Conservation (phyloP, 495 filamentous ascomycete species). For the Tuber calosporum region DNA sequence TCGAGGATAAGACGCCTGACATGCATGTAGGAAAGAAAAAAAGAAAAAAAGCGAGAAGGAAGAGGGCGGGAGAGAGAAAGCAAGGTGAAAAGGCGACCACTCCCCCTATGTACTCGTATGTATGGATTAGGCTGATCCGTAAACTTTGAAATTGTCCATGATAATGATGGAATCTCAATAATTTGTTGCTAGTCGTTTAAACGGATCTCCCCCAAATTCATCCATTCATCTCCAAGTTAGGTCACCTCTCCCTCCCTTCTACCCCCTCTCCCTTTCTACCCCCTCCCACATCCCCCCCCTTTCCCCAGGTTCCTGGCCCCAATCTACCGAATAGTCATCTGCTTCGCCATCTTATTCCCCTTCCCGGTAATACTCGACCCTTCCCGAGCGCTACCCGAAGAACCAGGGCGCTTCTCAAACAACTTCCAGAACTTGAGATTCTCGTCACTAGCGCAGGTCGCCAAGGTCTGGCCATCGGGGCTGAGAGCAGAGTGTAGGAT, state of each 20-base stretch:
- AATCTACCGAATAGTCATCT: slow-evolving; percentile 89
- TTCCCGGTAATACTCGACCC: slow-evolving; percentile 51
- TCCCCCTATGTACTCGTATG: slow-evolving; percentile 1
- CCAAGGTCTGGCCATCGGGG: slow-evolving; percentile 94
- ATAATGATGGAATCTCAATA: not conserved
- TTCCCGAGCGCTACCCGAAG: slow-evolving; percentile 46
- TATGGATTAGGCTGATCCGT: slow-evolving; percentile 3
- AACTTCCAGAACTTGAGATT: slow-evolving; percentile 99
- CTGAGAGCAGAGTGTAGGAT: slow-evolving; percentile 91
- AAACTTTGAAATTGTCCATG: slow-evolving; percentile 8
- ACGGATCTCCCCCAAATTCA: not conserved
- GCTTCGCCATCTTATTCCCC: slow-evolving; percentile 71
- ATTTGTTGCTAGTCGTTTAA: not conserved
- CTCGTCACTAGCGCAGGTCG: slow-evolving; percentile 80
- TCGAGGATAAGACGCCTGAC: not conserved
- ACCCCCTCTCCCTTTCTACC: too few species aligned
- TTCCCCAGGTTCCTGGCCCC: not conserved
- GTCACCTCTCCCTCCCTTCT: not conserved
- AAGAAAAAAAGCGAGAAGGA: slow-evolving; percentile 4
- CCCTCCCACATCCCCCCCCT: too few species aligned
- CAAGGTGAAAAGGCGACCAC: not conserved
- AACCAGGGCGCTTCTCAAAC: slow-evolving; percentile 92
- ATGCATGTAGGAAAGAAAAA: not conserved
- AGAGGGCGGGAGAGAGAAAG: slow-evolving; percentile 5
- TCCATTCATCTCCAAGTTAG: not conserved